phyloP scores from a whole-genome alignment of 345 rosid species.

The Lepidium didymum region DNA sequence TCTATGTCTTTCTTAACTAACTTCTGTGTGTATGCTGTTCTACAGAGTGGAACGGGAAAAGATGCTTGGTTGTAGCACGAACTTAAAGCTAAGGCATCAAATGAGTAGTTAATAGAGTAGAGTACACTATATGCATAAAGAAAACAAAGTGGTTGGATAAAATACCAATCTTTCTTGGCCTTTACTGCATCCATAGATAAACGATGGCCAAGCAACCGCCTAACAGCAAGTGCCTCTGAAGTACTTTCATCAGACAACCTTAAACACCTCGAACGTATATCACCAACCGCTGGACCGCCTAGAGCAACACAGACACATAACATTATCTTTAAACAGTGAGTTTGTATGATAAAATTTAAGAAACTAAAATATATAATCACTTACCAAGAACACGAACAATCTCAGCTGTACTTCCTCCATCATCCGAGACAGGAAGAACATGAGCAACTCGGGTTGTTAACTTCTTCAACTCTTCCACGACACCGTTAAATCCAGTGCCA shows the following conservation, averaged over 20 bases:
- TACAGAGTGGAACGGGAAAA: background rate
- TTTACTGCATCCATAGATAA: conserved; percentile 47
- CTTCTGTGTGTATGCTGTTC: background rate
- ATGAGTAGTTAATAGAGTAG: background rate
- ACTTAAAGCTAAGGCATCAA: background rate
- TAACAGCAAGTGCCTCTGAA: conserved; percentile 85
- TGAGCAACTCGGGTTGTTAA: conserved; percentile 81
- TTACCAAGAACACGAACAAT: conserved; percentile 91
- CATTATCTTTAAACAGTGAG: background rate
- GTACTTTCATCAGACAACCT: conserved; percentile 83
- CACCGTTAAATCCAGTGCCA: conserved; percentile 93
- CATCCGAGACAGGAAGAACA: conserved; percentile 94
- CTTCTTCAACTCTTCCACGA: conserved; percentile 81
- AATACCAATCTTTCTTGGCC: conserved; percentile 88
- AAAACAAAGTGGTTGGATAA: background rate
- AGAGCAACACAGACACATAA: background rate
- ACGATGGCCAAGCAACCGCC: conserved; percentile 85
- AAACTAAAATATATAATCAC: background rate
- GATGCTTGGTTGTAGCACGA: background rate
- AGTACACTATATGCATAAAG: background rate
- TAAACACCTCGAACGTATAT: conserved; percentile 90
- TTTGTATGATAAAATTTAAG: background rate
- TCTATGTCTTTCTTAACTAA: background rate
- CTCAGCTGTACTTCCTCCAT: conserved; percentile 98
- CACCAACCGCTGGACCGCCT: conserved; percentile 99